Evolutionary conservation across 208 protist species (phyloP).

Genomic region (Leishmania lainsoni): DNA sequence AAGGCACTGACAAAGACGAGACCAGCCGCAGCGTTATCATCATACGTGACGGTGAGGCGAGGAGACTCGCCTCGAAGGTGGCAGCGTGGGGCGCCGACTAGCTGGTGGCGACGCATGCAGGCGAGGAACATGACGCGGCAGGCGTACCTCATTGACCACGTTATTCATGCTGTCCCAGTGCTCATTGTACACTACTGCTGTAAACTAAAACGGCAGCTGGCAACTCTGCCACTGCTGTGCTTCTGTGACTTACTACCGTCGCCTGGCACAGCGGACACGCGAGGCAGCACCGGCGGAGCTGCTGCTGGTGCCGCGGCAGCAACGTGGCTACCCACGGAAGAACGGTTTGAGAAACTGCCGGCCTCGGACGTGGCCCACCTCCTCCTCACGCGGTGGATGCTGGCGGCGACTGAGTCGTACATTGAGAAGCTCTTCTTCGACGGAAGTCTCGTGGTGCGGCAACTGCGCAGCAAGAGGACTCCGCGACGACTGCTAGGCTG

Average conservation of each 20-base stretch:
- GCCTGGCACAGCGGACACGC: neutral
- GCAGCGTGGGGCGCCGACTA: slow-evolving; percentile 19
- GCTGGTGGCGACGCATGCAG: slow-evolving; percentile 31
- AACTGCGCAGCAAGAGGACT: slow-evolving; percentile 64
- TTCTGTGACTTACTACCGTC: slow-evolving; percentile 38
- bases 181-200: slow-evolving; percentile 63
- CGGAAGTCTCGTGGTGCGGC: slow-evolving; percentile 66
- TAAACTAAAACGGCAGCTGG: slow-evolving; percentile 63
- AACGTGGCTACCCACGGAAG: slow-evolving; percentile 30
- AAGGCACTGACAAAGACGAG: too few relatives aligned
- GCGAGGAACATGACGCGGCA: slow-evolving; percentile 41
- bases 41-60: slow-evolving; percentile 17
- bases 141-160: slow-evolving; percentile 51
- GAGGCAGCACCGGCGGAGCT: neutral
- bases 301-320: neutral
- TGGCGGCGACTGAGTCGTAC: slow-evolving; percentile 45
- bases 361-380: slow-evolving; percentile 23
- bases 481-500: slow-evolving; percentile 58
- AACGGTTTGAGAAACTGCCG: slow-evolving; percentile 16
- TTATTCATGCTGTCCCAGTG: slow-evolving; percentile 70
- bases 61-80: neutral
- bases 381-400: slow-evolving; percentile 44
- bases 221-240: slow-evolving; percentile 60
- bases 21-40: slow-evolving; percentile 18
- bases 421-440: slow-evolving; percentile 66